phyloP scores from a whole-genome alignment of 495 filamentous ascomycete genomes.

The Lasiosphaeria hispida region DNA sequence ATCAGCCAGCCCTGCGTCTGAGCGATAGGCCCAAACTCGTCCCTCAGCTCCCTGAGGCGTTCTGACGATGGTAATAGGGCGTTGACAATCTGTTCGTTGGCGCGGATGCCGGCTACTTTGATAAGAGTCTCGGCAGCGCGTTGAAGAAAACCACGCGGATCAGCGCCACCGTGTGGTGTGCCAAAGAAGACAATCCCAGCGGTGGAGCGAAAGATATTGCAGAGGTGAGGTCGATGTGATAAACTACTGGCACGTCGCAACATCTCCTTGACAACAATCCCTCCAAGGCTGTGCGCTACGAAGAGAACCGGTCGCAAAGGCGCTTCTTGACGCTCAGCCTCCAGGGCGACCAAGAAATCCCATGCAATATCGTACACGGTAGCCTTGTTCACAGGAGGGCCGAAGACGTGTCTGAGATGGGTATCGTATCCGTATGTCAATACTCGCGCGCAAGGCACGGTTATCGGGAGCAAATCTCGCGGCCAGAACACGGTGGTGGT shows the following conservation, averaged over 20 bases:
- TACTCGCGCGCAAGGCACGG: neutral
- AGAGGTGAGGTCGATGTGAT: neutral
- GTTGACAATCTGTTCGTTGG: slow-evolving; percentile 23
- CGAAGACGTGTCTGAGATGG: slow-evolving; percentile 3
- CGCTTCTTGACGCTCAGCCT: slow-evolving; percentile 23
- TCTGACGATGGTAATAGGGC: slow-evolving; percentile 32
- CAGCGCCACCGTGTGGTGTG: slow-evolving; percentile 39
- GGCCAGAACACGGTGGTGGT: slow-evolving; percentile 2
- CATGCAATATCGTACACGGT: slow-evolving; percentile 38
- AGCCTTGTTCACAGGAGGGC: slow-evolving; percentile 24
- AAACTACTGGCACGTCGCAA: slow-evolving; percentile 27
- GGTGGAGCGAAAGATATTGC: neutral
- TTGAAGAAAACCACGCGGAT: slow-evolving; percentile 23
- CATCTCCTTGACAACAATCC: slow-evolving; percentile 48
- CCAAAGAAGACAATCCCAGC: neutral
- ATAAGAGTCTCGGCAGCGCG: slow-evolving; percentile 15
- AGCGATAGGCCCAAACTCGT: slow-evolving; percentile 31
- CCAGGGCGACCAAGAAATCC: slow-evolving; percentile 39
- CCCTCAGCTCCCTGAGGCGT: slow-evolving; percentile 30
- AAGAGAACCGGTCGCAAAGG: slow-evolving; percentile 42
- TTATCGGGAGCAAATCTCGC: neutral
- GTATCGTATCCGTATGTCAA: slow-evolving; percentile 12
- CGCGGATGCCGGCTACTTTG: slow-evolving; percentile 27
- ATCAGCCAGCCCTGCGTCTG: slow-evolving; percentile 26
- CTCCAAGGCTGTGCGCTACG: slow-evolving; percentile 52